phyloP scores from a whole-genome alignment of 2,329 filamentous ascomycete genomes.

The Cytospora leucostoma region DNA sequence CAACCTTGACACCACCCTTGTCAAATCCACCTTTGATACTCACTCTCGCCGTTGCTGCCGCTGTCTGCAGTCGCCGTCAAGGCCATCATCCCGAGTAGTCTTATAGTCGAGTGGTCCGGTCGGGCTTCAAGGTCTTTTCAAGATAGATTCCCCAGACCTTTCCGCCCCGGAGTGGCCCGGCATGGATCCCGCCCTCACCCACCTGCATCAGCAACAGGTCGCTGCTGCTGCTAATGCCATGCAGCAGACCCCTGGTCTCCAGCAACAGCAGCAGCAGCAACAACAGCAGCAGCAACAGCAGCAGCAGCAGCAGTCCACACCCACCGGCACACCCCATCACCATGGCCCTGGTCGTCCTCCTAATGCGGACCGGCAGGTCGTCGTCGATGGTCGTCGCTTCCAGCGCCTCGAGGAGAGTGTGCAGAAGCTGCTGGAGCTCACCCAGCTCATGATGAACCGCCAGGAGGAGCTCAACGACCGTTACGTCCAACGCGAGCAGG shows the following conservation, averaged over 20 bases:
- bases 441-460: conserved; percentile 30
- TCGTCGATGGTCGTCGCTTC: conserved; percentile 27
- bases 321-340: conserved; percentile 11
- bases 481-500: conserved; percentile 24
- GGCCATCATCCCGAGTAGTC: not conserved
- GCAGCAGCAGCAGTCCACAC: conserved; percentile 12
- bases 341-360: conserved; percentile 24
- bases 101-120: not conserved
- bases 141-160: not conserved
- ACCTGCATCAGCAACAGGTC: conserved; percentile 24
- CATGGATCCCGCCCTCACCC: conserved; percentile 24
- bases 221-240: conserved; percentile 22
- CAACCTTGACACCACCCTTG: not conserved
- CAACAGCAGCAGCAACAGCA: conserved; percentile 24
- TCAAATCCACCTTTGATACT: not conserved
- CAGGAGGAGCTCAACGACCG: conserved; percentile 29
- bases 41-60: not conserved
- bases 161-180: conserved; percentile 4
- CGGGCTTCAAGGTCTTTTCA: not conserved
- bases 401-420: conserved; percentile 28
- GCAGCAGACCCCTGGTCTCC: conserved; percentile 17
- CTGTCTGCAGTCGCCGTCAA: not conserved
- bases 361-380: conserved; percentile 23
- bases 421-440: conserved; percentile 27
- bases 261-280: conserved; percentile 22